Evolutionary conservation across 805 yeast species (phyloP).

Genomic region (Kodamaea sagamina): DNA sequence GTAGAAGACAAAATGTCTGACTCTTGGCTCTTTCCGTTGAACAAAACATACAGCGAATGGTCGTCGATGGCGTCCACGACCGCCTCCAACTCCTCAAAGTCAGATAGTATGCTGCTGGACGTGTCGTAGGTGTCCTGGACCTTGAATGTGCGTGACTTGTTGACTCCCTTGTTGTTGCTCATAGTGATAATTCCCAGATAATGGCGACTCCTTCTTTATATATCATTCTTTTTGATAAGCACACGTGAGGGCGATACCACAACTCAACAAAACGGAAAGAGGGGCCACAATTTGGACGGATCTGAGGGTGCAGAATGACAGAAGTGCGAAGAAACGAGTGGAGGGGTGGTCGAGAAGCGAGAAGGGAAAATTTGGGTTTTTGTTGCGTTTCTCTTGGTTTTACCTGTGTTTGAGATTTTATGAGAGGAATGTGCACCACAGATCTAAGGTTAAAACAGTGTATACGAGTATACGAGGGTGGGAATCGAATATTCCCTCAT

Average conservation of each 20-base stretch:
- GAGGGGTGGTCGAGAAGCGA: too few relatives aligned
- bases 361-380: too few relatives aligned
- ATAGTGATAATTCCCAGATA: slow-evolving; percentile 6
- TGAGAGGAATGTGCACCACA: too few relatives aligned
- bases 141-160: slow-evolving; percentile 11
- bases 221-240: slow-evolving; percentile 5
- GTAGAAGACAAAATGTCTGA: slow-evolving; percentile 18
- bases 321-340: too few relatives aligned
- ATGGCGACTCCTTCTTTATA: neutral
- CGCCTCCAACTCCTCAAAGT: slow-evolving; percentile 16
- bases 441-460: too few relatives aligned
- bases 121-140: slow-evolving; percentile 14
- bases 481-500: too few relatives aligned
- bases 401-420: too few relatives aligned
- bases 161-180: slow-evolving; percentile 10
- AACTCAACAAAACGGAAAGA: too few relatives aligned
- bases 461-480: too few relatives aligned
- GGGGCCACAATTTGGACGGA: too few relatives aligned
- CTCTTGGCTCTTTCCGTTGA: slow-evolving; percentile 12
- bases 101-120: slow-evolving; percentile 18
- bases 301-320: too few relatives aligned
- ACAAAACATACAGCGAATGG: slow-evolving; percentile 19
- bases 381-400: too few relatives aligned
- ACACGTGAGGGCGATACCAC: slow-evolving; percentile 7
- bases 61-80: slow-evolving; percentile 14